phyloP scores from a whole-genome alignment of 2,329 filamentous ascomycete species.

The Acarospora socialis region DNA sequence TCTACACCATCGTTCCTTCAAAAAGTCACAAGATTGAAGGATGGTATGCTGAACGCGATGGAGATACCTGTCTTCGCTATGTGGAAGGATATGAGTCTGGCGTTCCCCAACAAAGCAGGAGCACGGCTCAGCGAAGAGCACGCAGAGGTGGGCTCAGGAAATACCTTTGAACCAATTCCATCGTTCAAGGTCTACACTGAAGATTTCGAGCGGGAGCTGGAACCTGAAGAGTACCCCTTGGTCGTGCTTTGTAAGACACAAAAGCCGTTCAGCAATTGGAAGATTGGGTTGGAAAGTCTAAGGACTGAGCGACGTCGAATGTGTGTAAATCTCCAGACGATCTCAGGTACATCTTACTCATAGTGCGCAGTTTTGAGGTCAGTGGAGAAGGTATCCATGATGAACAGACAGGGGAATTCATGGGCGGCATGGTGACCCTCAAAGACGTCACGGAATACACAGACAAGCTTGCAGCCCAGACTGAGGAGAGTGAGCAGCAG shows the following conservation, averaged over 20 bases:
- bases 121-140: constrained; percentile 36
- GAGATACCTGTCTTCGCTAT: constrained; percentile 62
- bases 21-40: constrained; percentile 62
- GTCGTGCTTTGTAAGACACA: constrained; percentile 48
- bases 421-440: constrained; percentile 58
- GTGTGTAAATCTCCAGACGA: no score
- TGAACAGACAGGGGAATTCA: constrained; percentile 52
- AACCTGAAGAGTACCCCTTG: constrained; percentile 51
- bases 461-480: constrained; percentile 54
- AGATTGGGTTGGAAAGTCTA: constrained; percentile 49
- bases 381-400: constrained; percentile 55
- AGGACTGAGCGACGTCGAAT: constrained; percentile 37
- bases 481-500: constrained; percentile 54
- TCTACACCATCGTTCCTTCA: constrained; percentile 52
- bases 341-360: no score
- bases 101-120: constrained; percentile 56
- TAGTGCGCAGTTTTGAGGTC: constrained; percentile 49
- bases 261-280: constrained; percentile 42
- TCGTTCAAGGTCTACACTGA: constrained; percentile 50
- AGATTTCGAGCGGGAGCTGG: constrained; percentile 47
- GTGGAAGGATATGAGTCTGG: constrained; percentile 67
- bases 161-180: constrained; percentile 43
- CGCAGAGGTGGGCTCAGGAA: constrained; percentile 26
- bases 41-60: constrained; percentile 61
- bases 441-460: constrained; percentile 59